Conservation (phyloP, 192 early-diverging fungal species). For the Backusella luteola region DNA sequence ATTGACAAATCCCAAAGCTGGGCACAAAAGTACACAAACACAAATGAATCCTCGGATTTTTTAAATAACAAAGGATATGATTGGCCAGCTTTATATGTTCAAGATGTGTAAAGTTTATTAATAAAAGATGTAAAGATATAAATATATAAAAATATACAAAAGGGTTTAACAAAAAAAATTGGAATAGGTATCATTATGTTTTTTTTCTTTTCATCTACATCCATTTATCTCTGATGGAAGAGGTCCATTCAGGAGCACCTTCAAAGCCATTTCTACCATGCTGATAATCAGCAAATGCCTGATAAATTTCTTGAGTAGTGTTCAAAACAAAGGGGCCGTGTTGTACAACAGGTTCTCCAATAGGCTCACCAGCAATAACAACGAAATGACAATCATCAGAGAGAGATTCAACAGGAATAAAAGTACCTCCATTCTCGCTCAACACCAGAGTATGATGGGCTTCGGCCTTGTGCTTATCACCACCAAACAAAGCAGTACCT, state of each 20-base stretch:
- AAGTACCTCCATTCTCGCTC: slow-evolving; percentile 33
- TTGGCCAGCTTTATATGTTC: not conserved
- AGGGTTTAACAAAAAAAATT: not conserved
- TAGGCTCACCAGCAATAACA: slow-evolving; percentile 38
- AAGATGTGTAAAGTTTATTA: not conserved
- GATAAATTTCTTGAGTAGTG: slow-evolving; percentile 43
- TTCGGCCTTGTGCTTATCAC: slow-evolving; percentile 27
- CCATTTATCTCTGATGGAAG: slow-evolving; percentile 38
- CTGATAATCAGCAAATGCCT: slow-evolving; percentile 59
- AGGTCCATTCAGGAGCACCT: slow-evolving; percentile 52
- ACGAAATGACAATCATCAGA: slow-evolving; percentile 32
- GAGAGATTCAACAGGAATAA: slow-evolving; percentile 36
- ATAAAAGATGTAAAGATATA: not conserved
- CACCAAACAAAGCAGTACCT: slow-evolving; percentile 56
- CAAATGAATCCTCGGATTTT: not conserved
- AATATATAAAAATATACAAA: not conserved
- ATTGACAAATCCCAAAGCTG: not conserved
- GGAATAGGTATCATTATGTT: not conserved
- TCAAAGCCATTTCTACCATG: slow-evolving; percentile 69
- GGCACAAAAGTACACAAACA: not conserved
- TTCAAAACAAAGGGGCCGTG: slow-evolving; percentile 71
- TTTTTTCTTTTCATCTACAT: not conserved
- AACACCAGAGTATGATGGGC: slow-evolving; percentile 49
- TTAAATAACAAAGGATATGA: not conserved
- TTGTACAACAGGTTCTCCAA: slow-evolving; percentile 57